Conservation (phyloP, 176 grass and related monocot genomes). For the Cenchrus americanus region DNA sequence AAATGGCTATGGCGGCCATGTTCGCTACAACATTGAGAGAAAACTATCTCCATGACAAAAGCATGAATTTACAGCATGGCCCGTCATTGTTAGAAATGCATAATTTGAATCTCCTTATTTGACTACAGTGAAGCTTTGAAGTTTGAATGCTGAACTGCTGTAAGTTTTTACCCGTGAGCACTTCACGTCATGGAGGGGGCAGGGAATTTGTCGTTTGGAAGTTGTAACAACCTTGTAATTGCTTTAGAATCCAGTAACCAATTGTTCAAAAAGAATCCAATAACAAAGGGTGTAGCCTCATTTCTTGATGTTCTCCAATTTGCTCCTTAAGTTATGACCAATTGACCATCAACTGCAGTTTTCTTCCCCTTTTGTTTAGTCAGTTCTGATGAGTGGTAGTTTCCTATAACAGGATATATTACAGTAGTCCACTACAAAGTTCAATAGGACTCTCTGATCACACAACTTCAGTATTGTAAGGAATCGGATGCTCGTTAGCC, state of each 20-base stretch:
- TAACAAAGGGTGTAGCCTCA: background rate
- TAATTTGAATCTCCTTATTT: background rate
- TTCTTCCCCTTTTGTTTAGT: background rate
- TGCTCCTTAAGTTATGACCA: conserved; percentile 2
- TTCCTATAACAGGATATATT: background rate
- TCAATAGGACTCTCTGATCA: background rate
- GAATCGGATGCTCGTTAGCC: too few relatives aligned
- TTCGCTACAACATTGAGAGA: too few relatives aligned
- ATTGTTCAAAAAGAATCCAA: background rate
- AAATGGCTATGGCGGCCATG: too few relatives aligned
- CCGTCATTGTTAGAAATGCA: background rate
- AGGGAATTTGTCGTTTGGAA: conserved; percentile 6
- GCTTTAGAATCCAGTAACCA: conserved; percentile 42
- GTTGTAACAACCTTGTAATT: conserved; percentile 29
- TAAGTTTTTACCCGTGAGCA: conserved; percentile 19
- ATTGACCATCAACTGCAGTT: background rate
- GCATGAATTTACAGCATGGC: conserved; percentile 37
- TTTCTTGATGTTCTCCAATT: conserved; percentile 1
- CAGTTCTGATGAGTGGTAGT: background rate
- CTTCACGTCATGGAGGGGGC: conserved; percentile 37
- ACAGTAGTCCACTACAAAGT: background rate
- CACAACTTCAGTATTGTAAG: conserved; percentile 6
- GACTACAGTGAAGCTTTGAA: conserved; percentile 15
- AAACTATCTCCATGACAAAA: background rate
- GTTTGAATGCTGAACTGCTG: conserved; percentile 15